Evolutionary conservation across 2,329 filamentous ascomycete genomes (phyloP).

Genomic region (Aspergillus calidoustus): DNA sequence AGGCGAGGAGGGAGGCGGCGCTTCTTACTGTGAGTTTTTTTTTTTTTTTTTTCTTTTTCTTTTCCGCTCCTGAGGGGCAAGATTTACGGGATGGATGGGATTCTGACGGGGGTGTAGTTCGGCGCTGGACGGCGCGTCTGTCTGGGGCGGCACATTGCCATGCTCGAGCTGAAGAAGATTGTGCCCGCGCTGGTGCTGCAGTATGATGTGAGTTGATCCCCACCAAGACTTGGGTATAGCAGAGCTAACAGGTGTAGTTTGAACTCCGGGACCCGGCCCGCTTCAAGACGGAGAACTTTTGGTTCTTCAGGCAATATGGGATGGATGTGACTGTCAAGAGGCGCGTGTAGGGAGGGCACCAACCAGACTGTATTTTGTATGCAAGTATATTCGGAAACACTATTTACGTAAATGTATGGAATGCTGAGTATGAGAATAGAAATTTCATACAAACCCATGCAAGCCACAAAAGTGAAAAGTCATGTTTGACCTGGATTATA

Average conservation of each 20-base stretch:
- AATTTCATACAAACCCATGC: too few relatives aligned
- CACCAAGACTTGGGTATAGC: too few relatives aligned
- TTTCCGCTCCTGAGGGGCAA: too few relatives aligned
- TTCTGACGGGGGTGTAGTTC: constrained; percentile 12
- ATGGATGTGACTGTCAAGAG: constrained; percentile 9
- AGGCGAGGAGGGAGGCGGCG: constrained; percentile 21
- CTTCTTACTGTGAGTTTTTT: constrained; percentile 24
- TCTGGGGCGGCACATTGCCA: constrained; percentile 23
- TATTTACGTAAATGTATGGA: too few relatives aligned
- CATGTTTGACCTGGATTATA: too few relatives aligned
- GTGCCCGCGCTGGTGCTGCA: constrained; percentile 26
- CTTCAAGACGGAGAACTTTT: constrained; percentile 9
- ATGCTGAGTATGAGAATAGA: too few relatives aligned
- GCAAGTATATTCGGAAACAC: too few relatives aligned
- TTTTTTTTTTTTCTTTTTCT: background rate
- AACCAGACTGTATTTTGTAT: too few relatives aligned
- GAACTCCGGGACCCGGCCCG: constrained; percentile 4
- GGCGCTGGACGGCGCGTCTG: constrained; percentile 18
- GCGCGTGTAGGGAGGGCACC: background rate
- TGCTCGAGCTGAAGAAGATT: constrained; percentile 30
- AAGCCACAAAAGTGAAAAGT: too few relatives aligned
- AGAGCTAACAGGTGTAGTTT: background rate
- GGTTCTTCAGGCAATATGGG: constrained; percentile 14
- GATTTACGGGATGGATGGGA: background rate
- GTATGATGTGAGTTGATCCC: constrained; percentile 24